These are phyloP conservation scores for Pythium utonaiense DNA, from an alignment of 352 stramenopile species.

Conservation along the genomic window DNA sequence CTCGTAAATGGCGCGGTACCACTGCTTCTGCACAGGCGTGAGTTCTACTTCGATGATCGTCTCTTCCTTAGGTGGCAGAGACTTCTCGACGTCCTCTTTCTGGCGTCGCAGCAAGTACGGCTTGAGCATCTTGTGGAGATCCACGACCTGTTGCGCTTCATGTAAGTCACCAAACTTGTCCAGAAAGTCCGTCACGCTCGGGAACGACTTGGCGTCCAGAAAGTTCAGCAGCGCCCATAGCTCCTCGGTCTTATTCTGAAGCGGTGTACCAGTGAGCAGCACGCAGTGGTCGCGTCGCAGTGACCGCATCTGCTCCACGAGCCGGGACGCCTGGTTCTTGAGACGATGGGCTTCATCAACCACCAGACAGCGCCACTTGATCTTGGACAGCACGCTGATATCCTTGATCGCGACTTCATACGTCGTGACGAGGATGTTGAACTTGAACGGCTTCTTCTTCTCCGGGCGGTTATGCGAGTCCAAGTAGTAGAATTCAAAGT, in stretches of 20 bases:
- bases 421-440: slow-evolving; percentile 89
- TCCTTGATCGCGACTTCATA: slow-evolving; percentile 91
- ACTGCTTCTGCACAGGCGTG: slow-evolving; percentile 88
- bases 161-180: slow-evolving; percentile 89
- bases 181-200: slow-evolving; percentile 91
- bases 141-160: slow-evolving; percentile 83
- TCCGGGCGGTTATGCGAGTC: slow-evolving; percentile 62
- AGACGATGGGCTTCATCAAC: slow-evolving; percentile 89
- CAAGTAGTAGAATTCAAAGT: slow-evolving; percentile 94
- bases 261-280: slow-evolving; percentile 79
- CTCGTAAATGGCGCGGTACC: slow-evolving; percentile 95
- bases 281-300: slow-evolving; percentile 81
- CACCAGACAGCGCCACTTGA: slow-evolving; percentile 89
- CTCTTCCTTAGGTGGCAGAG: slow-evolving; percentile 84
- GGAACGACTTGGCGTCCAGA: slow-evolving; percentile 92
- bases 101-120: slow-evolving; percentile 85
- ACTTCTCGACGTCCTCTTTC: slow-evolving; percentile 91
- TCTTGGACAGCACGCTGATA: slow-evolving; percentile 91
- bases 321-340: slow-evolving; percentile 83
- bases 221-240: slow-evolving; percentile 99
- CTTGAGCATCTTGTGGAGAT: slow-evolving; percentile 90
- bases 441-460: slow-evolving; percentile 86
- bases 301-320: slow-evolving; percentile 84
- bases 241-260: slow-evolving; percentile 99
- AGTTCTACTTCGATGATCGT: slow-evolving; percentile 91